Evolutionary conservation across 768 basidiomycete genomes (phyloP), one percentile per base, ranked within the genome.

Genomic region (Suillus decipiens): DNA sequence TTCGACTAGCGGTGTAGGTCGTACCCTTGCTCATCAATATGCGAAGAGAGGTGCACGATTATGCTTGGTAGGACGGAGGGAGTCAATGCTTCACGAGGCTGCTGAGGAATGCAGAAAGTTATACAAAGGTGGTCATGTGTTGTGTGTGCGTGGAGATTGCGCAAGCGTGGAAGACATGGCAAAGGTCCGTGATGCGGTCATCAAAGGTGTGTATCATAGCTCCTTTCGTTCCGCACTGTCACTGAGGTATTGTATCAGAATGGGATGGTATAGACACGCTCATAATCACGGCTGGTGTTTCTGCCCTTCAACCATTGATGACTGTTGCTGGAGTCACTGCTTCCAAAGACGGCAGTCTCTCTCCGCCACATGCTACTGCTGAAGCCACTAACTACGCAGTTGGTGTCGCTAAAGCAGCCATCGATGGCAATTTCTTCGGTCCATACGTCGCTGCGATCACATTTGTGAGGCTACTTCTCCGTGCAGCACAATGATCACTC

Each of bases 191-290:
- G 77, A 79, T 11, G 68, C 71, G 1, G 62, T 96, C 31, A 78
- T 84, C 50, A 74, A 77, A 66, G 82, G 94, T 91, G 58, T 48
- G 85, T 77, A 14, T 51, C 14, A 17, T 39, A 43, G 3, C 24
- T 34, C 36, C 39, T 28, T 59, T 36, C 61, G 33, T 45, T 14
- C 55, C 51, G 39, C 6, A 31, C 15, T 28, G 22, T 48, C 48
- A 28, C 36, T 50, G 47, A 33, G 22, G 14, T 15, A 1, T 33
- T 50, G 7, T 36, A n/a, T 1, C 64, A 96, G 95, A 80, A 66
- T 95, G 93, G 93, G 78, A 77, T 1, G 92, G 93, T 17, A 67
- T 96, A 1, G 95, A 96, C 73, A 96, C 95, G 0, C 71, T 96
- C 6, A 77, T 94, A 36, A 84, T 96, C 41, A 83, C 85, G 37